Evolutionary conservation across 2,329 filamentous ascomycete genomes (phyloP).

Genomic region (Stemphylium vesicarium): DNA sequence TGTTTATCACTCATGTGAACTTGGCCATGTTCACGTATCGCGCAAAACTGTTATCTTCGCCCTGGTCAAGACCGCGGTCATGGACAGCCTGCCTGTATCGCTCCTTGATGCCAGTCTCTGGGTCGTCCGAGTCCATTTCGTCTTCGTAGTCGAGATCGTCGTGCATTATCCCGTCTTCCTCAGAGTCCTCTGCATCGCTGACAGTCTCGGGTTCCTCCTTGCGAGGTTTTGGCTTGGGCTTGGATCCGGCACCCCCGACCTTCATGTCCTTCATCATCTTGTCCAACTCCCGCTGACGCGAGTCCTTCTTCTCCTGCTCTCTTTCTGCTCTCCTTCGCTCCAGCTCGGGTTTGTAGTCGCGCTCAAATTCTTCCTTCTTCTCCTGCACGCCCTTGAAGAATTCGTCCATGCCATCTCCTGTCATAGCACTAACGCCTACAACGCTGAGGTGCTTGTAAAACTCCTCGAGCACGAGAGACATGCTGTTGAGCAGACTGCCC

Average conservation of each 20-base stretch:
- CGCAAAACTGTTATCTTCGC: constrained; percentile 60
- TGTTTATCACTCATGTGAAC: constrained; percentile 34
- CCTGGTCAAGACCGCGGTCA: constrained; percentile 51
- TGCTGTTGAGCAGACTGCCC: constrained; percentile 93
- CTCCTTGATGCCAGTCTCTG: constrained; percentile 68
- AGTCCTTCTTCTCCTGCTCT: constrained; percentile 73
- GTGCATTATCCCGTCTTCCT: constrained; percentile 60
- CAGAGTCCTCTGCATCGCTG: constrained; percentile 58
- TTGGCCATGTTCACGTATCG: constrained; percentile 54
- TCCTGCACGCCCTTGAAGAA: constrained; percentile 90
- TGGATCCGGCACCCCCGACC: constrained; percentile 51
- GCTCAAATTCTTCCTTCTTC: constrained; percentile 86
- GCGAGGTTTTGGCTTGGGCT: constrained; percentile 42
- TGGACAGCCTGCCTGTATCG: constrained; percentile 79
- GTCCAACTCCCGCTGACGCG: constrained; percentile 80
- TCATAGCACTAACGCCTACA: constrained; percentile 91
- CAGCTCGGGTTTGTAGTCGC: constrained; percentile 90
- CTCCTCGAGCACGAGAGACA: constrained; percentile 96
- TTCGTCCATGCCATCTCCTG: constrained; percentile 87
- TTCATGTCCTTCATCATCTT: constrained; percentile 96
- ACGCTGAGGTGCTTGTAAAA: constrained; percentile 95
- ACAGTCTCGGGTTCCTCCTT: constrained; percentile 58
- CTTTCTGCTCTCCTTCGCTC: constrained; percentile 78
- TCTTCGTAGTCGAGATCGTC: constrained; percentile 59
- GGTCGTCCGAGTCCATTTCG: constrained; percentile 64